phyloP scores from a whole-genome alignment of 805 yeast species.

The Kazachstania africana region DNA sequence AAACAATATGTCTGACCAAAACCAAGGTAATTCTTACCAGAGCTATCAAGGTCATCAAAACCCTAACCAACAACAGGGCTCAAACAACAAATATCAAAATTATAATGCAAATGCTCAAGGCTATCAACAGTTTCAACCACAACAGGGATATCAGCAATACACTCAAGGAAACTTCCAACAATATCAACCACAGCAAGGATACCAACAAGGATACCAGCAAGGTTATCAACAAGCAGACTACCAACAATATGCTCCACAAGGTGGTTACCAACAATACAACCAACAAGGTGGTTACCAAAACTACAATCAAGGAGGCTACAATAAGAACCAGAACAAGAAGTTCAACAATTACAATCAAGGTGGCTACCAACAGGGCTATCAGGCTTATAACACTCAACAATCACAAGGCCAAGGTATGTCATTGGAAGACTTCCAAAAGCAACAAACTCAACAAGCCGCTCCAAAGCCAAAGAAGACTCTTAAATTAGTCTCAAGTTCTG shows the following conservation, averaged over 20 bases:
- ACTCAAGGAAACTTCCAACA: conserved; percentile 21
- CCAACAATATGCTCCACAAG: conserved; percentile 16
- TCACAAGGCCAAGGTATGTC: conserved; percentile 44
- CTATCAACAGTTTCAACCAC: conserved; percentile 19
- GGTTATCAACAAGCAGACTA: conserved; percentile 20
- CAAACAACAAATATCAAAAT: no score
- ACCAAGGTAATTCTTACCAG: conserved; percentile 3
- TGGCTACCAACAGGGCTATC: conserved; percentile 16
- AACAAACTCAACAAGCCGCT: conserved; percentile 34
- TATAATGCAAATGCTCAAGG: conserved; percentile 13
- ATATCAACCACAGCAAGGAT: conserved; percentile 19
- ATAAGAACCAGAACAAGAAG: conserved; percentile 7
- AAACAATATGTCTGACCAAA: conserved; percentile 1
- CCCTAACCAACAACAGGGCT: no score
- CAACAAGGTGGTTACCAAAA: conserved; percentile 19
- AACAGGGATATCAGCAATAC: conserved; percentile 14
- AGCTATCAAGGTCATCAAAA: conserved; percentile 11
- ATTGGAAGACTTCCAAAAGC: conserved; percentile 72
- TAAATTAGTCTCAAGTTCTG: conserved; percentile 53
- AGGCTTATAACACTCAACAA: conserved; percentile 17
- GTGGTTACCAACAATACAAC: conserved; percentile 20
- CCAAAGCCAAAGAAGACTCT: conserved; percentile 55
- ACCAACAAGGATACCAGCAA: conserved; percentile 21
- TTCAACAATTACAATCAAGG: conserved; percentile 4
- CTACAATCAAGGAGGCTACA: conserved; percentile 15